Evolutionary conservation across 495 filamentous ascomycete species (phyloP).

Genomic region (Hyphodiscus hymeniophilus): DNA sequence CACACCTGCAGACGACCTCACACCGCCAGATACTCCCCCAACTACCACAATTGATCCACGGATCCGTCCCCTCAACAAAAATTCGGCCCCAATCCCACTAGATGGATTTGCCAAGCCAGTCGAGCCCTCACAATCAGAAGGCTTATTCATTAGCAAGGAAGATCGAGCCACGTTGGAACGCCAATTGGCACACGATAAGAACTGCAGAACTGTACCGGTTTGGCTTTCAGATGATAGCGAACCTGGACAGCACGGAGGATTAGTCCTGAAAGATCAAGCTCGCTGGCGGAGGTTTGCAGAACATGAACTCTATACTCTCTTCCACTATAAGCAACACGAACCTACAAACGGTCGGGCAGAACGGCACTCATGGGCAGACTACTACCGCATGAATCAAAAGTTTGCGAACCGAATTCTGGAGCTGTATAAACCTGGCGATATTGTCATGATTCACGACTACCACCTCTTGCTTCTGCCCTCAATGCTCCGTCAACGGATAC

Average conservation of each 20-base stretch:
- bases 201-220: conserved; percentile 62
- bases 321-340: conserved; percentile 90
- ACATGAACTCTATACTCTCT: conserved; percentile 77
- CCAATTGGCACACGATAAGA: conserved; percentile 57
- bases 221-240: conserved; percentile 73
- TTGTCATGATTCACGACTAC: conserved; percentile 88
- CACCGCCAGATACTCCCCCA: conserved; percentile 33
- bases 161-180: conserved; percentile 63
- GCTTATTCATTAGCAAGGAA: conserved; percentile 51
- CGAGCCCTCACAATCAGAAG: conserved; percentile 50
- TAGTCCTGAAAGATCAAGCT: conserved; percentile 65
- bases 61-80: conserved; percentile 41
- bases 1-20: conserved; percentile 38
- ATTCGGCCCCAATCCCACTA: conserved; percentile 64
- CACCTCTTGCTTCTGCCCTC: conserved; percentile 80
- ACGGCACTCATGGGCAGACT: conserved; percentile 80
- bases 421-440: conserved; percentile 81
- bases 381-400: conserved; percentile 75
- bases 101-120: conserved; percentile 46
- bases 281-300: conserved; percentile 86
- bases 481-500: conserved; percentile 70
- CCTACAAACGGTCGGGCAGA: conserved; percentile 76
- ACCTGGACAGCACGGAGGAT: conserved; percentile 45
- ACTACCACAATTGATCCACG: conserved; percentile 28
- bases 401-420: conserved; percentile 82